Percentiles rank a stretch among this genome's conserved stretches.
phyloP scores from a whole-genome alignment of 2,329 filamentous ascomycete species.

The Diaporthe amygdali region DNA sequence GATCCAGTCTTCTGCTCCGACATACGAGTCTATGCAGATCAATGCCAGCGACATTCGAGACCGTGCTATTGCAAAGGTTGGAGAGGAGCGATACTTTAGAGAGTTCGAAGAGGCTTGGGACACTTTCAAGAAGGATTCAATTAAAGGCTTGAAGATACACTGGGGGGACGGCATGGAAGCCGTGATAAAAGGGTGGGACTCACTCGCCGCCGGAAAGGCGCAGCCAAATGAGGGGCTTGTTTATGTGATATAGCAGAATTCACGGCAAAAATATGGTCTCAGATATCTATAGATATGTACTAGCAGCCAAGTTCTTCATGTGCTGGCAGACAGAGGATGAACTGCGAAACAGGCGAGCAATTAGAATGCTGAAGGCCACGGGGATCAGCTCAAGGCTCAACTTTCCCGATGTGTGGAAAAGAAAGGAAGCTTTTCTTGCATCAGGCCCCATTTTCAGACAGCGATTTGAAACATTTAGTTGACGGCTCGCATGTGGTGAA shows the following conservation, averaged over 20 bases:
- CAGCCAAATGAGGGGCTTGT: neutral
- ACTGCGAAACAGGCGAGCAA: too few species aligned
- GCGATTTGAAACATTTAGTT: too few species aligned
- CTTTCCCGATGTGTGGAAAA: too few species aligned
- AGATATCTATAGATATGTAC: neutral
- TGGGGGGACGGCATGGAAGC: neutral
- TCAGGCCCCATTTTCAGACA: too few species aligned
- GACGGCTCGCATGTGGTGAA: too few species aligned
- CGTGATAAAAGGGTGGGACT: conserved; percentile 1
- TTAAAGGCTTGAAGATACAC: neutral
- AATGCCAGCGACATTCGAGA: conserved; percentile 7
- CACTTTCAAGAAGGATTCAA: neutral
- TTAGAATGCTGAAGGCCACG: too few species aligned
- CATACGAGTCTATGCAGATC: conserved; percentile 5
- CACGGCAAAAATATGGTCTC: too few species aligned
- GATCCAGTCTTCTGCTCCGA: neutral
- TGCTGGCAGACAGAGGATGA: too few species aligned
- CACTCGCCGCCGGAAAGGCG: neutral
- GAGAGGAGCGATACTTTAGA: neutral
- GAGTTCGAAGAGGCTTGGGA: neutral
- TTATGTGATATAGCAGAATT: neutral
- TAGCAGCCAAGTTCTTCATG: neutral
- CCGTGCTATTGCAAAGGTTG: conserved; percentile 4
- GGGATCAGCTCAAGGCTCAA: too few species aligned
- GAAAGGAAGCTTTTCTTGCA: too few species aligned